Conservation (phyloP, 805 yeast species). For the Cyberlindnera maclurae region DNA sequence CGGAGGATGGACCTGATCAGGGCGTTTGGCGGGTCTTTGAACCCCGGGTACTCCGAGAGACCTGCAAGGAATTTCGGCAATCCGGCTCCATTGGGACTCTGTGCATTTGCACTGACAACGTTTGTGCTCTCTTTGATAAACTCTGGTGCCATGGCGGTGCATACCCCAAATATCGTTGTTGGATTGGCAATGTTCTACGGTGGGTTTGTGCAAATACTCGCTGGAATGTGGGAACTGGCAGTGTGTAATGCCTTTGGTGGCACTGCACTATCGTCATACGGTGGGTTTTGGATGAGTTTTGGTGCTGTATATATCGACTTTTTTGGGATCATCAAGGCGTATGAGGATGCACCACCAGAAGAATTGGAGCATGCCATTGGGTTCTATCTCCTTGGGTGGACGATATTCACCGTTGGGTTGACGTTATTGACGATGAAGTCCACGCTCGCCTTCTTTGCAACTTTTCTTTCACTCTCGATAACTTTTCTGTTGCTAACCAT, state of each 20-base stretch:
- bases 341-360: conserved; percentile 28
- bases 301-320: conserved; percentile 50
- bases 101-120: conserved; percentile 57
- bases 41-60: conserved; percentile 45
- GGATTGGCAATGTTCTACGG: conserved; percentile 60
- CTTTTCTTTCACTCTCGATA: conserved; percentile 38
- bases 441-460: conserved; percentile 39
- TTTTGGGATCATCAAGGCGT: conserved; percentile 44
- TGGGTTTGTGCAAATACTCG: conserved; percentile 50
- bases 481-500: conserved; percentile 42
- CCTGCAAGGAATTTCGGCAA: conserved; percentile 49
- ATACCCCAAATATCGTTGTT: conserved; percentile 47
- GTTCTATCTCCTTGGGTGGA: conserved; percentile 46
- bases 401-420: conserved; percentile 44
- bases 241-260: conserved; percentile 63
- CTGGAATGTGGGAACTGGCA: conserved; percentile 66
- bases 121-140: conserved; percentile 51
- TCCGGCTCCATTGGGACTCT: conserved; percentile 59
- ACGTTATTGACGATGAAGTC: conserved; percentile 39
- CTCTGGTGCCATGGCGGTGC: conserved; percentile 50
- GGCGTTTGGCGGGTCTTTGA: conserved; percentile 71
- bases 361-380: conserved; percentile 43
- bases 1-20: conserved; percentile 40
- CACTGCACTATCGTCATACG: conserved; percentile 30
- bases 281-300: conserved; percentile 61